These are phyloP conservation scores for Astragalus glycyphyllos DNA, from an alignment of 306 rosid species.

Conservation along the genomic window DNA sequence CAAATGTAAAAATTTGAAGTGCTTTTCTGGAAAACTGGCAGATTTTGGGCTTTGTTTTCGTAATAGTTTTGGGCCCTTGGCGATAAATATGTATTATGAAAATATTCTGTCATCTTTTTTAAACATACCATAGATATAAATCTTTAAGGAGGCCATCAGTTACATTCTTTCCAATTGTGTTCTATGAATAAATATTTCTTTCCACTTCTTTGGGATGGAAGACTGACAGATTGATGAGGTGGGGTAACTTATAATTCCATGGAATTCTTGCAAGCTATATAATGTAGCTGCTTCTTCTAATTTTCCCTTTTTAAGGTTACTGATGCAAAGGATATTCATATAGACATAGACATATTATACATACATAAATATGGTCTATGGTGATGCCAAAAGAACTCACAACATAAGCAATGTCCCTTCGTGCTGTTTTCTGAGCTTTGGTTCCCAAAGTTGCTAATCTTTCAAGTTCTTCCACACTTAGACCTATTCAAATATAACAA, in stretches of 20 bases:
- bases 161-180: background rate
- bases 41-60: too few species aligned
- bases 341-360: background rate
- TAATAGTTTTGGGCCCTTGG: too few species aligned
- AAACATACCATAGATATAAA: too few species aligned
- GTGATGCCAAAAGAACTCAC: constrained; percentile 59
- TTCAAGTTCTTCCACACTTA: constrained; percentile 73
- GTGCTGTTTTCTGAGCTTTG: constrained; percentile 83
- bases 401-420: constrained; percentile 91
- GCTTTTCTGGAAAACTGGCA: too few species aligned
- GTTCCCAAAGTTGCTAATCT: constrained; percentile 77
- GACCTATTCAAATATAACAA: constrained; percentile 56
- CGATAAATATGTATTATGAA: too few species aligned
- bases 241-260: background rate
- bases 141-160: too few species aligned
- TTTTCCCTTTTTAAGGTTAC: background rate
- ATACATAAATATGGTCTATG: constrained; percentile 23
- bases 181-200: constrained; percentile 6
- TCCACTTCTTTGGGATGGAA: constrained; percentile 3
- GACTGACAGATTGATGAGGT: background rate
- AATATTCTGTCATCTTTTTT: too few species aligned
- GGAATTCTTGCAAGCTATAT: constrained; percentile 21
- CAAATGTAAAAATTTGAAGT: too few species aligned
- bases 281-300: constrained; percentile 10
- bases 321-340: background rate